Percentiles rank a stretch among this genome's conserved stretches.
Evolutionary conservation across 257 asterid species (phyloP).

Genomic region (Cruciata laevipes): DNA sequence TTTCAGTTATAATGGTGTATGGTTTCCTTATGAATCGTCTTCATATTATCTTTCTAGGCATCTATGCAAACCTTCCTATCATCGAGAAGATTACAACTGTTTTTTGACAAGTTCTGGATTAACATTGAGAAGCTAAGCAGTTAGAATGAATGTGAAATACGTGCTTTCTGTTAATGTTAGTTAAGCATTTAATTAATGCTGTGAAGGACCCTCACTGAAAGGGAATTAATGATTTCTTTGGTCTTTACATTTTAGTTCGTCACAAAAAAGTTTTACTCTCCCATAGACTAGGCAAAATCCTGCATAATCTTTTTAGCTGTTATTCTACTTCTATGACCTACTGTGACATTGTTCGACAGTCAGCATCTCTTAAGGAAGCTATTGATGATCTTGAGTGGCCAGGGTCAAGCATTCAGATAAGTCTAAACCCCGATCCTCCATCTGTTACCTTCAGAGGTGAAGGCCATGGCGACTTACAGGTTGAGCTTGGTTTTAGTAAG

Average conservation of each 20-base stretch:
- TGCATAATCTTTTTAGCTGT: not conserved
- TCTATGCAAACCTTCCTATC: not conserved
- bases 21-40: not conserved
- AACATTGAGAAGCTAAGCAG: not conserved
- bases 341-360: constrained; percentile 31
- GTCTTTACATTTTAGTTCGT: not conserved
- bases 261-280: not conserved
- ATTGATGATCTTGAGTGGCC: constrained; percentile 99
- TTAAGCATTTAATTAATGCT: not conserved
- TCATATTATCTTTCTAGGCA: not conserved
- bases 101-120: not conserved
- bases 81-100: not conserved
- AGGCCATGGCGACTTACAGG: constrained; percentile 98
- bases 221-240: not conserved
- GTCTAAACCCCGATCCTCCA: constrained; percentile 74
- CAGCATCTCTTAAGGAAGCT: constrained; percentile 95
- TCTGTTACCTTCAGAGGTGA: constrained; percentile 77
- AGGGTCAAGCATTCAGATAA: constrained; percentile 77
- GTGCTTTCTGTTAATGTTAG: not conserved
- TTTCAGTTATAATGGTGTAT: not conserved
- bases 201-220: not conserved
- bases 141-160: not conserved
- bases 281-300: not conserved
- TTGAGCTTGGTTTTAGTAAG: constrained; percentile 12
- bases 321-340: not conserved